These are phyloP conservation scores for Phytophthora fragariae DNA, from an alignment of 352 stramenopile species.

Conservation along the genomic window DNA sequence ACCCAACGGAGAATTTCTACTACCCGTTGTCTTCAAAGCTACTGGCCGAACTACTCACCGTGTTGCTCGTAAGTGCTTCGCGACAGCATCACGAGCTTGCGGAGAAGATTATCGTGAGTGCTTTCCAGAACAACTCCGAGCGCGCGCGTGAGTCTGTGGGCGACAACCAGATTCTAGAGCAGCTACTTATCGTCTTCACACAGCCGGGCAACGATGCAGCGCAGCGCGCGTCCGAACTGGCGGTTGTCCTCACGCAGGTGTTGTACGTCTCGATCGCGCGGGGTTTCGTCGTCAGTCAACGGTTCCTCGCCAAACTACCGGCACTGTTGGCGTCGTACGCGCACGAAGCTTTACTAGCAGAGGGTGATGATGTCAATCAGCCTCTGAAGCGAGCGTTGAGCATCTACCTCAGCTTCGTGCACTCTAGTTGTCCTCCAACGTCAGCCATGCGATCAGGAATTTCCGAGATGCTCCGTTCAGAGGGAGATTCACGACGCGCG, in stretches of 20 bases:
- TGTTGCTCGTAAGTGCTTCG: conserved; percentile 63
- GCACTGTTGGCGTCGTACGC: conserved; percentile 43
- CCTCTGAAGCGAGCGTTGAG: conserved; percentile 52
- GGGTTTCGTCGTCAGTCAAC: conserved; percentile 58
- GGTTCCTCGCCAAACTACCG: conserved; percentile 66
- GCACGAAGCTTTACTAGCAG: conserved; percentile 8
- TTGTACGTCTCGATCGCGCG: conserved; percentile 57
- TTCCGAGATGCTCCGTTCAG: conserved; percentile 49
- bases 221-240: conserved; percentile 32
- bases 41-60: conserved; percentile 68
- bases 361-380: conserved; percentile 23
- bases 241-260: conserved; percentile 57
- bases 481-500: conserved; percentile 37
- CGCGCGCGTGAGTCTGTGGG: conserved; percentile 54
- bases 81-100: conserved; percentile 45
- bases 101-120: conserved; percentile 58
- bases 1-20: conserved; percentile 35
- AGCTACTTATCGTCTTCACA: conserved; percentile 71
- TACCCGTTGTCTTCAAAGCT: conserved; percentile 60
- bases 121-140: conserved; percentile 50
- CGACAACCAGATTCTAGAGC: conserved; percentile 71
- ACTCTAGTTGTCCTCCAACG: conserved; percentile 24
- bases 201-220: conserved; percentile 43
- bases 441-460: conserved; percentile 47
- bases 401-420: conserved; percentile 67